Evolutionary conservation across 2,329 filamentous ascomycete species (phyloP), one percentile per base, ranked within the genome.

Genomic region (Colletotrichum chrysophilum): DNA sequence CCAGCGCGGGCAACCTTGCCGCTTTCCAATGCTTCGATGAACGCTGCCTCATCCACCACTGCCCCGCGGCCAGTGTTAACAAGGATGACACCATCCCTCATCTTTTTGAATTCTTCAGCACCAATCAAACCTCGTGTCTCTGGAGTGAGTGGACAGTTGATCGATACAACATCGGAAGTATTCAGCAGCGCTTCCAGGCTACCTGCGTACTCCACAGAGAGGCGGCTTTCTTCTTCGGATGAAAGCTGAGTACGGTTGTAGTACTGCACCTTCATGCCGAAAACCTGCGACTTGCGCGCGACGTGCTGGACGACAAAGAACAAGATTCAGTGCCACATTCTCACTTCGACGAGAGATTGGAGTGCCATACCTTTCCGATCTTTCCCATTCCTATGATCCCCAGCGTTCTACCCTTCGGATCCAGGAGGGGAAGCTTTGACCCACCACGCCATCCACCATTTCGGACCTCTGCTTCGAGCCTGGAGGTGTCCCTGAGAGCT

Each of bases 21-120:
- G 10, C 43, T 52, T n/a, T 52, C 43, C 2, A 21, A 7, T n/a
- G 43, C 43, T 4, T 13, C 6, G 2, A 52, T 52, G n/a, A 52
- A 21, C 1, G 43, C 10, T 7, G 43, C 6, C n/a, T 52, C 43
- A 52, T 52, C 6, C n/a, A 21, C 43, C n/a, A 52, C 43, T 13
- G 43, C 5, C 43, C 43, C 43, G 0, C 43, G 43, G 43, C 43
- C 43, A 7, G 43, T 52, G 10, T 52, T 52, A 10, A 52, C n/a
- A 13, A 52, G 43, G 10, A 52, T 52, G 43, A 52, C 43, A 0
- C 43, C 43, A 13, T 13, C 3, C 12, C 21, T 13, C 43, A 52
- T 52, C n/a, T 21, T 52, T 4, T n/a, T 2, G 5, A 52, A 52
- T 52, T 52, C 10, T 0, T 13, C n/a, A 4, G 43, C 0, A 1